Evolutionary conservation across 306 rosid genomes (phyloP).

Genomic region (Prunus fruticosa): DNA sequence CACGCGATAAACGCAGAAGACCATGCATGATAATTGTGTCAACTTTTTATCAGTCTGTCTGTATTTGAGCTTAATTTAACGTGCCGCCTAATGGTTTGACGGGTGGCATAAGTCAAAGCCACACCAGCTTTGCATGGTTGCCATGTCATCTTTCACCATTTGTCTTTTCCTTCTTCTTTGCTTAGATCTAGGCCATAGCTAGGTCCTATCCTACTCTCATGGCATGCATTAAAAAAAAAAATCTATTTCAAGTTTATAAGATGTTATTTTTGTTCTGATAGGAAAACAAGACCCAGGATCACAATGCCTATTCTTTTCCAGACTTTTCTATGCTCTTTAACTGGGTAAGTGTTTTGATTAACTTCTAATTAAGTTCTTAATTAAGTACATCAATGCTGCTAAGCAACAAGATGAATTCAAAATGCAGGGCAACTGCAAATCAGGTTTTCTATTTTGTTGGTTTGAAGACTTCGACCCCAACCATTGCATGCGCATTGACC

Average conservation of each 20-base stretch:
- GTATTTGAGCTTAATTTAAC: neutral
- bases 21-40: neutral
- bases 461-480: slow-evolving; percentile 58
- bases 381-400: neutral
- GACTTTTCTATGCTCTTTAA: slow-evolving; percentile 60
- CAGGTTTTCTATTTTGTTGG: slow-evolving; percentile 65
- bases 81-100: neutral
- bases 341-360: slow-evolving; percentile 50
- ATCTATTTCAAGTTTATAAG: no score
- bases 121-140: slow-evolving; percentile 31
- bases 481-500: slow-evolving; percentile 58
- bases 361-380: neutral
- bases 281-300: slow-evolving; percentile 62
- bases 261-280: neutral
- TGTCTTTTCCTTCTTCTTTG: neutral
- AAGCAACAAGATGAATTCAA: neutral
- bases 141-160: slow-evolving; percentile 14
- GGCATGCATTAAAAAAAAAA: no score
- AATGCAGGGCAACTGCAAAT: slow-evolving; percentile 71
- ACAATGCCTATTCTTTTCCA: slow-evolving; percentile 54
- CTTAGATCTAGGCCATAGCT: neutral
- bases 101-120: neutral
- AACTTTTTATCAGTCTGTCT: neutral
- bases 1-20: neutral
- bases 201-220: neutral